These are phyloP conservation scores for Trametes coccinea DNA, from an alignment of 768 basidiomycete genomes.

Conservation along the genomic window DNA sequence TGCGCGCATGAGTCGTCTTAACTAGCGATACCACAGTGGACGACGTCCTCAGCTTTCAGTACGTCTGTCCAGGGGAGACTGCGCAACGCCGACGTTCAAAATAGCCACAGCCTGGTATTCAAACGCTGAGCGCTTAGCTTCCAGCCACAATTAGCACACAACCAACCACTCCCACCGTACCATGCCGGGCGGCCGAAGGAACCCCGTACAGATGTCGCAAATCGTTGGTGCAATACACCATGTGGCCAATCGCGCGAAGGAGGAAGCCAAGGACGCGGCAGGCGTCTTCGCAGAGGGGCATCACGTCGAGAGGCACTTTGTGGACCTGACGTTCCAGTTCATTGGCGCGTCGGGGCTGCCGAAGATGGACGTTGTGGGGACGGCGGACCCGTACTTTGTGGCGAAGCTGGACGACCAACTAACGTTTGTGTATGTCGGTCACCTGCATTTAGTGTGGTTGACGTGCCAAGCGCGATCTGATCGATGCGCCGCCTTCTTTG, in stretches of 20 bases:
- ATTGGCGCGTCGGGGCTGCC: conserved; percentile 71
- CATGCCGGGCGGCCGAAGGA: conserved; percentile 28
- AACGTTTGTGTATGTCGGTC: conserved; percentile 52
- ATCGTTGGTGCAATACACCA: conserved; percentile 22
- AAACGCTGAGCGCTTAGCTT: too few species aligned
- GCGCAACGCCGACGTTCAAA: too few species aligned
- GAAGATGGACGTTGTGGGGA: conserved; percentile 64
- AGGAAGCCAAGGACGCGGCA: conserved; percentile 13
- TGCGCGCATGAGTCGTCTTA: too few species aligned
- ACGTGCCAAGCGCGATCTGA: neutral
- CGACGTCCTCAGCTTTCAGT: too few species aligned
- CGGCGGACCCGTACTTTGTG: conserved; percentile 71
- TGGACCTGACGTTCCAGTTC: conserved; percentile 66
- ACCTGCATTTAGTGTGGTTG: neutral
- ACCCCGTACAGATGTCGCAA: conserved; percentile 25
- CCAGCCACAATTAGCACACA: neutral
- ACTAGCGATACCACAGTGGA: too few species aligned
- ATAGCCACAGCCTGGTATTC: too few species aligned
- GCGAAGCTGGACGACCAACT: conserved; percentile 64
- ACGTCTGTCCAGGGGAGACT: too few species aligned
- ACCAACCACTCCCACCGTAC: neutral
- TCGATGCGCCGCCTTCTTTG: neutral
- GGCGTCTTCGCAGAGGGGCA: conserved; percentile 5
- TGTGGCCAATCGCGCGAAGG: conserved; percentile 13
- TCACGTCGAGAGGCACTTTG: conserved; percentile 33